Conservation (phyloP, 306 rosid species). For the Trifolium dubium region DNA sequence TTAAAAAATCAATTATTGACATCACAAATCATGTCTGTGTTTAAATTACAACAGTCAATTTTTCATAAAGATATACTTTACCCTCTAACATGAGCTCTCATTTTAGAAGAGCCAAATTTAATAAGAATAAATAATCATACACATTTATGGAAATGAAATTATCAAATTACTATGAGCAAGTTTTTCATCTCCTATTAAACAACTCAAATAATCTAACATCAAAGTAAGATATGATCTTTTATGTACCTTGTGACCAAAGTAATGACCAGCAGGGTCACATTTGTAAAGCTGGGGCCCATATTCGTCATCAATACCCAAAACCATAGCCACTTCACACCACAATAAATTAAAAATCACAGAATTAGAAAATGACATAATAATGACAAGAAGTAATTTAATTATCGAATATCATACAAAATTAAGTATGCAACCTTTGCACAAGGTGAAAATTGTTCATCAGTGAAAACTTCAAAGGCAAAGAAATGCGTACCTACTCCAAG, state of each 20-base stretch:
- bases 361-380: slow-evolving; percentile 38
- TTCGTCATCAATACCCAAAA: slow-evolving; percentile 94
- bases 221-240: slow-evolving; percentile 34
- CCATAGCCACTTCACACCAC: slow-evolving; percentile 78
- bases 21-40: not conserved
- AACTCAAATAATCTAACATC: not conserved
- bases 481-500: slow-evolving; percentile 89
- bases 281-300: slow-evolving; percentile 83
- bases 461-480: slow-evolving; percentile 14
- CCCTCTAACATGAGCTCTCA: not conserved
- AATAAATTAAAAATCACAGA: slow-evolving; percentile 34
- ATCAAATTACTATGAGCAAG: not conserved
- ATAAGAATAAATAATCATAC: not conserved
- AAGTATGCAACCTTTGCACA: not conserved
- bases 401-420: slow-evolving; percentile 17
- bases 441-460: not conserved
- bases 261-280: slow-evolving; percentile 99
- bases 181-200: not conserved
- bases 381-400: slow-evolving; percentile 1
- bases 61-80: not conserved
- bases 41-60: not conserved
- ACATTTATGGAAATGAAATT: not conserved
- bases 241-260: slow-evolving; percentile 96
- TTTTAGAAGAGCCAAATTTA: not conserved
- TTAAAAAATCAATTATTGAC: not conserved